Evolutionary conservation across 768 basidiomycete species (phyloP).

Genomic region (Boletus pseudopeckii): DNA sequence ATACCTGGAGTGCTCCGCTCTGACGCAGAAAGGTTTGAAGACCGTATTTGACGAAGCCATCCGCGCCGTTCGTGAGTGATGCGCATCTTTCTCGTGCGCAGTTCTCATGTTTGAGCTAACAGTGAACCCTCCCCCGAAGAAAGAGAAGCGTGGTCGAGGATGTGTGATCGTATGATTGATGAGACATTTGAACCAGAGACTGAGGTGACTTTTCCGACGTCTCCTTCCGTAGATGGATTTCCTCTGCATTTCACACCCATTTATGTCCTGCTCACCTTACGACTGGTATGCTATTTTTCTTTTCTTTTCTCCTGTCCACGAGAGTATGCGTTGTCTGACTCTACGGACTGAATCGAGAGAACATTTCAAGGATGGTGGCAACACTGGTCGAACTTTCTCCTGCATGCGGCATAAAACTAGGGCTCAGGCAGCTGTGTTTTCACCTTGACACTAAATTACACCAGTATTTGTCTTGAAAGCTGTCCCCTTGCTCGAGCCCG

Average conservation of each 20-base stretch:
- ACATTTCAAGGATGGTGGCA: not conserved
- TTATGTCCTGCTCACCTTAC: slow-evolving; percentile 69
- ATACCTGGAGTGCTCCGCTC: slow-evolving; percentile 92
- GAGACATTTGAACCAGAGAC: slow-evolving; percentile 19
- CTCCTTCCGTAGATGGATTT: slow-evolving; percentile 33
- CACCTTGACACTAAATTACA: not conserved
- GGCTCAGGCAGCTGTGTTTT: not conserved
- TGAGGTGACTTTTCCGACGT: slow-evolving; percentile 16
- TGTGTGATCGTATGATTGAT: slow-evolving; percentile 72
- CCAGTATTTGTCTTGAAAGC: not conserved
- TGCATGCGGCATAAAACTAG: not conserved
- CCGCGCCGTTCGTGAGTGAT: slow-evolving; percentile 82
- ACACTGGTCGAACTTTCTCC: not conserved
- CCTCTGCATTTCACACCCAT: slow-evolving; percentile 53
- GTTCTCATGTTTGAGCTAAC: slow-evolving; percentile 8
- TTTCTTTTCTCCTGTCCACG: slow-evolving; percentile 20
- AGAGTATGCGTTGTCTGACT: slow-evolving; percentile 39
- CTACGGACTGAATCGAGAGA: slow-evolving; percentile 13
- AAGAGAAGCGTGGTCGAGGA: slow-evolving; percentile 41
- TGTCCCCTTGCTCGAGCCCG: not conserved
- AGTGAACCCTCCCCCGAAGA: slow-evolving; percentile 80
- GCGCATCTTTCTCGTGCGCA: not conserved
- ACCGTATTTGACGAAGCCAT: slow-evolving; percentile 99
- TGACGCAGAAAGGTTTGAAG: slow-evolving; percentile 98
- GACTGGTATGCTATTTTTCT: slow-evolving; percentile 51